Conservation (phyloP, 345 rosid genomes). For the Brassica napus region Da-Ae NC_063434.1:3402501-3403000, state of each 20-base stretch:
- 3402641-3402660: constrained; percentile 40
- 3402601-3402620: constrained; percentile 17
- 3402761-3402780: background rate
- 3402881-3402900: background rate
- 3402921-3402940: background rate
- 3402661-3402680: background rate
- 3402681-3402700: background rate
- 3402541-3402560: background rate
- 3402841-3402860: background rate
- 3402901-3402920: background rate
- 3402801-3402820: background rate
- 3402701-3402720: background rate
- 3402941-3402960: background rate
- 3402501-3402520: constrained; percentile 6
- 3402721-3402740: background rate
- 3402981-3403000: background rate
- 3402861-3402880: background rate
- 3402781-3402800: background rate
- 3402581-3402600: constrained; percentile 21
- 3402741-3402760: background rate
- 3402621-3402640: constrained; percentile 33
- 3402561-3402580: constrained; percentile 25
- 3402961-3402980: background rate
- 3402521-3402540: background rate
- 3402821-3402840: background rate